Percentiles rank a stretch among this genome's conserved stretches.
Conservation (phyloP, 1,284 basidiomycete genomes). For the Leccinum subrobustum region DNA sequence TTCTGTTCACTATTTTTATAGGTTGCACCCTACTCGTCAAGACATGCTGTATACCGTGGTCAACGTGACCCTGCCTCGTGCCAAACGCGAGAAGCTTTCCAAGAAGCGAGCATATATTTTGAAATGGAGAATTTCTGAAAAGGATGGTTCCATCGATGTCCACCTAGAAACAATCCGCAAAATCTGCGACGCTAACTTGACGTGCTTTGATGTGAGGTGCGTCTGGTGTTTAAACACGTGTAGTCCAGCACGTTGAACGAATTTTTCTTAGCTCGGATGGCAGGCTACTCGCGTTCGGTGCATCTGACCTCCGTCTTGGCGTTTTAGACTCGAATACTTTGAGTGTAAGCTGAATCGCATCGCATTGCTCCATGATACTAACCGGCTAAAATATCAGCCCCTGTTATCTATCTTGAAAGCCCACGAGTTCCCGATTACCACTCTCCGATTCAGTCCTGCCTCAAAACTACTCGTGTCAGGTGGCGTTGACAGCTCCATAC, state of each 20-base stretch:
- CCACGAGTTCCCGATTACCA: slow-evolving; percentile 94
- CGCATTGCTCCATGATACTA: background rate
- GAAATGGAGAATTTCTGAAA: slow-evolving; percentile 60
- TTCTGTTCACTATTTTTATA: slow-evolving; percentile 30
- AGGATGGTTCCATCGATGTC: slow-evolving; percentile 36
- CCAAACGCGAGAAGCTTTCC: slow-evolving; percentile 49
- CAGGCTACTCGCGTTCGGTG: slow-evolving; percentile 80
- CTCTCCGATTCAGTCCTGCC: slow-evolving; percentile 83
- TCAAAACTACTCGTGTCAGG: slow-evolving; percentile 86
- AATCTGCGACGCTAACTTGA: slow-evolving; percentile 76
- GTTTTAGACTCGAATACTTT: slow-evolving; percentile 82
- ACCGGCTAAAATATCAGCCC: slow-evolving; percentile 53
- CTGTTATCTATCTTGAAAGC: slow-evolving; percentile 87
- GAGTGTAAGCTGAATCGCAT: slow-evolving; percentile 50
- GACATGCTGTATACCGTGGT: slow-evolving; percentile 70
- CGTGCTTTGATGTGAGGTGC: slow-evolving; percentile 85
- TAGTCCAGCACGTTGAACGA: slow-evolving; percentile 6
- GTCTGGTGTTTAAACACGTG: slow-evolving; percentile 13
- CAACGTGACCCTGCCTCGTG: slow-evolving; percentile 65
- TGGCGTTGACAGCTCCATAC: slow-evolving; percentile 88
- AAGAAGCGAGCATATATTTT: slow-evolving; percentile 60
- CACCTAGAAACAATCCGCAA: slow-evolving; percentile 53
- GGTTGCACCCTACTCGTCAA: slow-evolving; percentile 60
- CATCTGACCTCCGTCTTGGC: slow-evolving; percentile 85
- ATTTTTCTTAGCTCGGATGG: slow-evolving; percentile 66